These are phyloP conservation scores for Hyaloscypha finlandica DNA, from an alignment of 495 filamentous ascomycete species.

Conservation along the genomic window DNA sequence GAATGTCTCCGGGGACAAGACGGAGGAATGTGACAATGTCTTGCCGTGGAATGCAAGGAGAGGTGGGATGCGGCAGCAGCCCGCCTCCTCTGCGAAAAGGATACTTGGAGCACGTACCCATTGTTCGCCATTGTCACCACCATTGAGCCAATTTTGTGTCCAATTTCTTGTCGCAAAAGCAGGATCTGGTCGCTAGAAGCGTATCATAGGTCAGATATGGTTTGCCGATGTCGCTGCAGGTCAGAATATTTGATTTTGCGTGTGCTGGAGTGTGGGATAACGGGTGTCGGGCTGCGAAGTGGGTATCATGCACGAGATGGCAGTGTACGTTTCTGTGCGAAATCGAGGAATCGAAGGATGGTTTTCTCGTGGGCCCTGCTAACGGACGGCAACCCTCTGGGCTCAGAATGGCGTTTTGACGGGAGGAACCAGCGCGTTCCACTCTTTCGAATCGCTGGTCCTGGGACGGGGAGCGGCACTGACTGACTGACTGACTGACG, in stretches of 20 bases:
- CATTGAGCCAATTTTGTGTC: slow-evolving; percentile 26
- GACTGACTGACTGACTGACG: not conserved
- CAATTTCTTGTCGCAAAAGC: slow-evolving; percentile 11
- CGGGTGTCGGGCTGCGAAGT: not conserved
- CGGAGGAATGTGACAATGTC: slow-evolving; percentile 7
- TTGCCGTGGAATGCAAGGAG: not conserved
- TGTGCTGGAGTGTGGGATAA: not conserved
- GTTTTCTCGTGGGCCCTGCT: not conserved
- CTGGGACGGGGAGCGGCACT: not conserved
- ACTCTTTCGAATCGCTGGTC: not conserved
- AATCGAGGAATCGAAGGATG: not conserved
- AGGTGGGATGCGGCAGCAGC: not conserved
- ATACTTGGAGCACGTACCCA: slow-evolving; percentile 26
- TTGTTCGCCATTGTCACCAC: slow-evolving; percentile 31
- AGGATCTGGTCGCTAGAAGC: not conserved
- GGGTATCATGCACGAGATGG: not conserved
- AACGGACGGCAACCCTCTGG: not conserved
- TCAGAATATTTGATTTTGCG: not conserved
- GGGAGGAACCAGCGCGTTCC: not conserved
- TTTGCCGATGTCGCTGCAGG: not conserved
- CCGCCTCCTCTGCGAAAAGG: not conserved
- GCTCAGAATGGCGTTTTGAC: not conserved
- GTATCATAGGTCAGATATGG: not conserved
- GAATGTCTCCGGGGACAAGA: not conserved
- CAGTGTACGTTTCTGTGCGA: not conserved